Evolutionary conservation across 768 basidiomycete species (phyloP).

Genomic region (Panellus pusillus): DNA sequence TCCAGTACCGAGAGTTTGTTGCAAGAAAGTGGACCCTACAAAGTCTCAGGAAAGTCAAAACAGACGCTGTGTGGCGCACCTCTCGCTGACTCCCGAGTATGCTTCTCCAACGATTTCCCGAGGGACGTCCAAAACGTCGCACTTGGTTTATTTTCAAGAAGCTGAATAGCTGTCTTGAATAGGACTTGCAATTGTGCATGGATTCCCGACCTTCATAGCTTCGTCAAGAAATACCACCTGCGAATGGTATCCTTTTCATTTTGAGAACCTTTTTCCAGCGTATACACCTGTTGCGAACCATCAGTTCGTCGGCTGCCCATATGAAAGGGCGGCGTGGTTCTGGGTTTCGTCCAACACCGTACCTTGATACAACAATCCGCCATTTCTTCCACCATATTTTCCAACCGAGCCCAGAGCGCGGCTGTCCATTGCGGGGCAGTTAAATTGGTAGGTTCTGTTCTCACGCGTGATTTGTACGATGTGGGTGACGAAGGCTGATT

Average conservation of each 20-base stretch:
- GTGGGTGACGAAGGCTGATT: conserved; percentile 36
- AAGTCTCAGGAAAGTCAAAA: neutral
- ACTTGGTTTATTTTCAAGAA: conserved; percentile 89
- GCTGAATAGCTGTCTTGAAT: conserved; percentile 37
- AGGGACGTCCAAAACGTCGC: conserved; percentile 88
- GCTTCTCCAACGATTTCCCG: conserved; percentile 76
- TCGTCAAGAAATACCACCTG: conserved; percentile 86
- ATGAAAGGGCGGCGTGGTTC: neutral
- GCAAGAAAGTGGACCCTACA: conserved; percentile 86
- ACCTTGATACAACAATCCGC: conserved; percentile 89
- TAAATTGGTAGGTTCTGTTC: conserved; percentile 87
- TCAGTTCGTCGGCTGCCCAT: neutral
- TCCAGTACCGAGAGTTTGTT: conserved; percentile 82
- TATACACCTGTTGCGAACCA: conserved; percentile 68
- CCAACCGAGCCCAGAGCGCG: conserved; percentile 80
- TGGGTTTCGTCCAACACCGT: conserved; percentile 1
- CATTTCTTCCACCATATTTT: conserved; percentile 85
- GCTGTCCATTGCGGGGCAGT: conserved; percentile 86
- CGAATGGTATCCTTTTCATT: conserved; percentile 79
- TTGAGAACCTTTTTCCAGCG: conserved; percentile 91
- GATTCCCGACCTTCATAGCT: conserved; percentile 73
- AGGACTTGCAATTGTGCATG: neutral
- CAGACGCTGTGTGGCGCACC: conserved; percentile 41
- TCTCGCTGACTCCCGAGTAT: conserved; percentile 77
- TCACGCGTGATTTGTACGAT: conserved; percentile 81